Percentiles rank a stretch among this genome's conserved stretches.
Evolutionary conservation across 768 basidiomycete genomes (phyloP).

Genomic region (Cystofilobasidium macerans): DNA sequence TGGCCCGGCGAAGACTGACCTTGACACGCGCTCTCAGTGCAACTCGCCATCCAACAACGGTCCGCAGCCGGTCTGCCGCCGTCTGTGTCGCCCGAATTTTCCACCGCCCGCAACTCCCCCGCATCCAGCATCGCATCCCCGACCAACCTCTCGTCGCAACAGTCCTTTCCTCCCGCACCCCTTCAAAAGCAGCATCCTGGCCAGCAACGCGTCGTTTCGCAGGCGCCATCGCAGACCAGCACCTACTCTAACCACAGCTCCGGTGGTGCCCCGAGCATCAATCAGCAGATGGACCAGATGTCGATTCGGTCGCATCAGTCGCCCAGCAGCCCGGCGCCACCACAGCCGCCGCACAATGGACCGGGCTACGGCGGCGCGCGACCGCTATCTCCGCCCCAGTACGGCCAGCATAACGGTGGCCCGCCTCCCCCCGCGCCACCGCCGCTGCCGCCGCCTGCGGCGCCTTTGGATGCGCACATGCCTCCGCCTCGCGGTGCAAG

Average conservation of each 20-base stretch:
- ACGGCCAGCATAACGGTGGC: slow-evolving; percentile 5
- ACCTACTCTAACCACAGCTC: slow-evolving; percentile 22
- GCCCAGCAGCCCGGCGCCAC: background rate
- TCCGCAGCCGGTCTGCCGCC: background rate
- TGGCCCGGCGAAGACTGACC: no score
- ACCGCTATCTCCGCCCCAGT: slow-evolving; percentile 10
- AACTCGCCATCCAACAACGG: background rate
- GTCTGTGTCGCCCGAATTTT: slow-evolving; percentile 5
- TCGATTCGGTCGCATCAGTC: slow-evolving; percentile 3
- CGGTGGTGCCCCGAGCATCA: background rate
- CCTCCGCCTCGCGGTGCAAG: slow-evolving; percentile 16
- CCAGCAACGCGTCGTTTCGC: background rate
- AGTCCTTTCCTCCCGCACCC: background rate
- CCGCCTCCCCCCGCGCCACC: background rate
- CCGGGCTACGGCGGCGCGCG: background rate
- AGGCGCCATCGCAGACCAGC: slow-evolving; percentile 16
- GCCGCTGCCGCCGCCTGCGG: background rate
- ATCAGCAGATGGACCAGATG: slow-evolving; percentile 22
- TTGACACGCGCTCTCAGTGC: background rate
- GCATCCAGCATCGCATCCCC: background rate
- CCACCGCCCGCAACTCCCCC: background rate
- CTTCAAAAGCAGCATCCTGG: background rate
- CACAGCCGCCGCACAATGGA: background rate
- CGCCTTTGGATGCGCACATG: background rate
- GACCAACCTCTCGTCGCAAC: background rate